Evolutionary conservation across 768 basidiomycete genomes (phyloP).

Genomic region (Mycena amicta): DNA sequence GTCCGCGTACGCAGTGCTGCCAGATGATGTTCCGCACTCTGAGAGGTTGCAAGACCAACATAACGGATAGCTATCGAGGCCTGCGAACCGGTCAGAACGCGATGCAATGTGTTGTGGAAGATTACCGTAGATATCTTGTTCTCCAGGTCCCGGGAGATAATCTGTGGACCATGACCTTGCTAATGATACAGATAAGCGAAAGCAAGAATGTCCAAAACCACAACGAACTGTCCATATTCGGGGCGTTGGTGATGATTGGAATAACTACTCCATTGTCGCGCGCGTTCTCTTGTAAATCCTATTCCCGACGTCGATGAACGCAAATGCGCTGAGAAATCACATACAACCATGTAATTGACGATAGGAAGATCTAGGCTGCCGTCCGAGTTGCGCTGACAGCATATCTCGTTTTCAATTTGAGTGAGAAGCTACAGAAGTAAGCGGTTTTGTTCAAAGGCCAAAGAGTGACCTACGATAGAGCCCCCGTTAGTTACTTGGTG

Average conservation of each 20-base stretch:
- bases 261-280: slow-evolving; percentile 11
- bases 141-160: slow-evolving; percentile 15
- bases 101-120: neutral
- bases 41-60: slow-evolving; percentile 21
- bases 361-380: slow-evolving; percentile 9
- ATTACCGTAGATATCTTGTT: slow-evolving; percentile 15
- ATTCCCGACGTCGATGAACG: neutral
- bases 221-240: slow-evolving; percentile 13
- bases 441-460: neutral
- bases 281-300: slow-evolving; percentile 14
- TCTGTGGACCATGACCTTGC: slow-evolving; percentile 17
- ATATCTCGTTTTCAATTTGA: slow-evolving; percentile 20
- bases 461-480: slow-evolving; percentile 6
- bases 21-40: slow-evolving; percentile 7
- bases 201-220: neutral
- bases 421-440: slow-evolving; percentile 6
- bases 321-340: neutral
- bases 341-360: slow-evolving; percentile 17
- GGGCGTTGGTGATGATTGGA: slow-evolving; percentile 16
- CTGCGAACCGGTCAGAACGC: neutral
- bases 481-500: slow-evolving; percentile 18
- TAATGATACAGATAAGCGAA: neutral
- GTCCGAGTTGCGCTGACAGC: slow-evolving; percentile 12
- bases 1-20: slow-evolving; percentile 11
- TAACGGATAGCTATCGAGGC: slow-evolving; percentile 14